Conservation (phyloP, 345 rosid genomes). For the Erodium maritimum region DNA sequence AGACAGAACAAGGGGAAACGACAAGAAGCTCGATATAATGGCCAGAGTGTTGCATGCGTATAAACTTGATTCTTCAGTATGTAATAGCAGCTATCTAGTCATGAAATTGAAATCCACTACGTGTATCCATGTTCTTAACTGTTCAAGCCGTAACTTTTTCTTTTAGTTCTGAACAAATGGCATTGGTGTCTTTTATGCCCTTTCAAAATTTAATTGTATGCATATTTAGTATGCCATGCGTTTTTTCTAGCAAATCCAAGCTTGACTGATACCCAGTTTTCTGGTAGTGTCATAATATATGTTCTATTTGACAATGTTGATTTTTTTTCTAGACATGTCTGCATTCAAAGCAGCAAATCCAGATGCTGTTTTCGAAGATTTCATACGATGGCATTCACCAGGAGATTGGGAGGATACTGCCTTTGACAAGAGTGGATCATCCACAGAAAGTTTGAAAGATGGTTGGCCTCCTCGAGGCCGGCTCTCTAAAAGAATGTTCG, state of each 20-base stretch:
- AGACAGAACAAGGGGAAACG: no score
- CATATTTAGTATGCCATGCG: background rate
- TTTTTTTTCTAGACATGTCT: slow-evolving; percentile 64
- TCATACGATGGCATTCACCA: slow-evolving; percentile 98
- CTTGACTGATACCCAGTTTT: background rate
- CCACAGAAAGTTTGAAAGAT: slow-evolving; percentile 28
- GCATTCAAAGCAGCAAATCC: slow-evolving; percentile 99
- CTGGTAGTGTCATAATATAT: background rate
- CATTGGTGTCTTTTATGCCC: background rate
- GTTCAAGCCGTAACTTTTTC: background rate
- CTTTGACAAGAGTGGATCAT: slow-evolving; percentile 24
- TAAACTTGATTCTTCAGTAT: no score
- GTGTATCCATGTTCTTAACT: background rate
- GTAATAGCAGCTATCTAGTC: background rate
- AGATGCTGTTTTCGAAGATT: slow-evolving; percentile 85
- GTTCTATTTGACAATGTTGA: slow-evolving; percentile 4
- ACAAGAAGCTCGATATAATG: no score
- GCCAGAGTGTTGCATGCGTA: no score
- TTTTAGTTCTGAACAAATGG: background rate
- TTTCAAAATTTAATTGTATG: background rate
- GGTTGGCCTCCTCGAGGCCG: slow-evolving; percentile 86
- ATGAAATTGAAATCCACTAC: background rate
- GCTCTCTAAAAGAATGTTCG: slow-evolving; percentile 90
- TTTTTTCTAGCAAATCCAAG: no score
- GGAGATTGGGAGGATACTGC: slow-evolving; percentile 75